Conservation (phyloP, 1,139 yeast species). For the Nakaseomyces delphensis region DNA sequence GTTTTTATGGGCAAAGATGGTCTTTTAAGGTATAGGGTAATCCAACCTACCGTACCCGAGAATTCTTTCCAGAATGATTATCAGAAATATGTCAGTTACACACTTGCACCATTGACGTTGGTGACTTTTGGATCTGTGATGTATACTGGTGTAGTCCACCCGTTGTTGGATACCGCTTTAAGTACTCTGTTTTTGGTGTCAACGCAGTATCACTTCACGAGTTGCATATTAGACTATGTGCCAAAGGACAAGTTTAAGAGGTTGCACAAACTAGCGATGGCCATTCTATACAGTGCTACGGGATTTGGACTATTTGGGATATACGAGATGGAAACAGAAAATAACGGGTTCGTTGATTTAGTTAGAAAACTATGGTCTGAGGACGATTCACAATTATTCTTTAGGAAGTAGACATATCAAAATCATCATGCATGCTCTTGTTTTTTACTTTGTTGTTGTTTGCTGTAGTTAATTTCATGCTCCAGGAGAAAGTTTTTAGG, state of each 20-base stretch:
- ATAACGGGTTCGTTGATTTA: constrained; percentile 50
- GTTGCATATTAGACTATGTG: constrained; percentile 84
- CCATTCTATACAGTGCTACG: constrained; percentile 61
- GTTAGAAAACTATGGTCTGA: constrained; percentile 39
- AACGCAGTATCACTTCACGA: constrained; percentile 69
- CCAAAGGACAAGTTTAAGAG: constrained; percentile 76
- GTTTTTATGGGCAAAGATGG: background rate
- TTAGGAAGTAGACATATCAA: background rate
- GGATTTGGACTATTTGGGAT: constrained; percentile 69
- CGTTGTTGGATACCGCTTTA: constrained; percentile 62
- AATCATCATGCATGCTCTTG: background rate
- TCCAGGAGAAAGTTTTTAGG: no score
- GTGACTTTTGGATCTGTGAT: constrained; percentile 61
- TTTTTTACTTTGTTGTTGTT: background rate
- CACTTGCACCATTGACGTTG: constrained; percentile 65
- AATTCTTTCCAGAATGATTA: constrained; percentile 89
- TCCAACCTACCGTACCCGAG: constrained; percentile 35
- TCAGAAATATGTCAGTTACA: constrained; percentile 59
- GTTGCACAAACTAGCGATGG: constrained; percentile 57
- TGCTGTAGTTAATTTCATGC: no score
- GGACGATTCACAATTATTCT: constrained; percentile 15
- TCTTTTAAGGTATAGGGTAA: background rate
- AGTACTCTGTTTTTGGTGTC: constrained; percentile 60
- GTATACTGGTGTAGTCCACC: constrained; percentile 40
- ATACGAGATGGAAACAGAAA: constrained; percentile 66